Conservation (phyloP, 805 yeast species). For the Crinitomyces ghanaensis region DNA sequence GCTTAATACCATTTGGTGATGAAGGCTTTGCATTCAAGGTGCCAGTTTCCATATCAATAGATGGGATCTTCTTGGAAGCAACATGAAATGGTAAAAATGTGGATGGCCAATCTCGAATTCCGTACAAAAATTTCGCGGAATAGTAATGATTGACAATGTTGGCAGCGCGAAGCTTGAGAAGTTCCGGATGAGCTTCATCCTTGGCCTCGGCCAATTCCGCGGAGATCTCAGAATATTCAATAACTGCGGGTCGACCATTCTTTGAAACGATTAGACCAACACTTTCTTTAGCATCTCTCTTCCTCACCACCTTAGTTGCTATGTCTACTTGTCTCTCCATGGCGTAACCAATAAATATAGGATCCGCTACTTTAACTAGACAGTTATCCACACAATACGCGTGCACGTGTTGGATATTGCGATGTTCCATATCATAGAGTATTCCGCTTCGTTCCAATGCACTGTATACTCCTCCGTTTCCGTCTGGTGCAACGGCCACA, state of each 20-base stretch:
- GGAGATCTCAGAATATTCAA: constrained; percentile 89
- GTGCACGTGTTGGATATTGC: constrained; percentile 79
- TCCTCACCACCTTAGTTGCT: constrained; percentile 92
- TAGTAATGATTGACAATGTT: constrained; percentile 96
- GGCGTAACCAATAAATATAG: constrained; percentile 78
- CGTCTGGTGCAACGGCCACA: constrained; percentile 87
- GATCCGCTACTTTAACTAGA: constrained; percentile 87
- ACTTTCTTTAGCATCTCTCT: constrained; percentile 73
- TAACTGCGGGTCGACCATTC: constrained; percentile 65
- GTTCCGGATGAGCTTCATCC: constrained; percentile 36
- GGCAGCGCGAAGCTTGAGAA: constrained; percentile 78
- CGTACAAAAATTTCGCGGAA: constrained; percentile 58
- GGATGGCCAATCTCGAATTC: constrained; percentile 50
- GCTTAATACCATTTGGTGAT: constrained; percentile 79
- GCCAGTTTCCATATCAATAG: constrained; percentile 38
- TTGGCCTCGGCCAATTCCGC: constrained; percentile 55
- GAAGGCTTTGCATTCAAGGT: constrained; percentile 43
- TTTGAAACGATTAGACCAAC: constrained; percentile 79
- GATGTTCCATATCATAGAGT: constrained; percentile 51
- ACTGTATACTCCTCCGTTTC: constrained; percentile 92
- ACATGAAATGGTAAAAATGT: constrained; percentile 74
- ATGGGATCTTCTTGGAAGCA: constrained; percentile 81
- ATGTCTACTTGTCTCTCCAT: constrained; percentile 52
- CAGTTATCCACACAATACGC: constrained; percentile 96
- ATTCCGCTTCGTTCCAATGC: constrained; percentile 59